These are phyloP conservation scores for Amanita brunnescens DNA, from an alignment of 768 basidiomycete species.

Conservation along the genomic window DNA sequence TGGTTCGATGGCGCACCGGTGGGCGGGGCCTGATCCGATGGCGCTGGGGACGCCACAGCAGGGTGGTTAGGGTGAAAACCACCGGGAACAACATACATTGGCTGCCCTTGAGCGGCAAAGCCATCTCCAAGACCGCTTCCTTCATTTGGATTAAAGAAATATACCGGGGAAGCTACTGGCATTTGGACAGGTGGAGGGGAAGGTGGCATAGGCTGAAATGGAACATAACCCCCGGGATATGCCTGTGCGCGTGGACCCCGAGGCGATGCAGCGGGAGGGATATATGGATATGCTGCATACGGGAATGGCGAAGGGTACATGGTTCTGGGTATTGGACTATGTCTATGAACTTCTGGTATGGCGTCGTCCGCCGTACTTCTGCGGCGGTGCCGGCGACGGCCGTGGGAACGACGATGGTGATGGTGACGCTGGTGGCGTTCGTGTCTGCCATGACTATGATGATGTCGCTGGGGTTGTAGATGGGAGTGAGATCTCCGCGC, in stretches of 20 bases:
- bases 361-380: conserved; percentile 5
- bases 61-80: background rate
- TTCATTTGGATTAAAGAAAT: conserved; percentile 10
- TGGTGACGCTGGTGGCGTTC: conserved; percentile 16
- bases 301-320: conserved; percentile 27
- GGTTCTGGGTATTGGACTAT: conserved; percentile 17
- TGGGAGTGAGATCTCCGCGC: conserved; percentile 10
- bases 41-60: background rate
- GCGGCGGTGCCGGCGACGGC: conserved; percentile 6
- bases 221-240: conserved; percentile 17
- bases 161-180: conserved; percentile 19
- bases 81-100: conserved; percentile 5
- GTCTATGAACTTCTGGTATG: conserved; percentile 5
- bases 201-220: conserved; percentile 22
- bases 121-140: conserved; percentile 1
- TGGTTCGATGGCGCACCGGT: background rate
- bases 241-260: conserved; percentile 16
- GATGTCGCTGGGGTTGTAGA: conserved; percentile 13
- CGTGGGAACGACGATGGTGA: conserved; percentile 14
- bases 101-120: background rate
- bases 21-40: background rate
- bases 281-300: conserved; percentile 18
- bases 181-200: conserved; percentile 4
- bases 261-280: conserved; percentile 12
- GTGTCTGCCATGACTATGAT: conserved; percentile 16